Evolutionary conservation across 1,284 basidiomycete genomes (phyloP).

Genomic region (Naganishia liquefaciens): DNA sequence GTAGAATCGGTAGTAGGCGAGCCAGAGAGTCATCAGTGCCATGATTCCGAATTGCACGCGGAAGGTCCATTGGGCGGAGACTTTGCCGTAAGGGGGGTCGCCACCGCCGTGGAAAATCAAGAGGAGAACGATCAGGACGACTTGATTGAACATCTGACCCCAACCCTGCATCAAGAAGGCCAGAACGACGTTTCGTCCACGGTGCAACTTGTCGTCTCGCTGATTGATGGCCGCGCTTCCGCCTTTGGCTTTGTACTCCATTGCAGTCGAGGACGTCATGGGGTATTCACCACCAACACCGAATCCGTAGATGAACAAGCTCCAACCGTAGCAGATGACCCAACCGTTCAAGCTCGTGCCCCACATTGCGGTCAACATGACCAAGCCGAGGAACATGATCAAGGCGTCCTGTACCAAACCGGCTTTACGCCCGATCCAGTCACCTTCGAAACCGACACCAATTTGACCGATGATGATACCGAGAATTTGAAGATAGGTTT

Average conservation of each 20-base stretch:
- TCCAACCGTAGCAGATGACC: constrained; percentile 59
- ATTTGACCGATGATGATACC: constrained; percentile 62
- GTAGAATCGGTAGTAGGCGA: constrained; percentile 60
- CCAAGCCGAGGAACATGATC: constrained; percentile 56
- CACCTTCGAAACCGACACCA: constrained; percentile 60
- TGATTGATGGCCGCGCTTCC: constrained; percentile 47
- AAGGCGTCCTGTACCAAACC: constrained; percentile 56
- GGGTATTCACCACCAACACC: constrained; percentile 60
- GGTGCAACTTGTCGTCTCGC: constrained; percentile 59
- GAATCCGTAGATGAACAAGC: constrained; percentile 58
- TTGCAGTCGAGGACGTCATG: constrained; percentile 59
- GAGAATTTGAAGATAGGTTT: constrained; percentile 56
- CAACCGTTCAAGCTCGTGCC: constrained; percentile 58
- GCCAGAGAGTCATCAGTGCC: constrained; percentile 58
- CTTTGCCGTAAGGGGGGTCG: constrained; percentile 53
- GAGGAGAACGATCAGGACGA: constrained; percentile 57
- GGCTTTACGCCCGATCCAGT: constrained; percentile 60
- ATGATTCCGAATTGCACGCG: constrained; percentile 60
- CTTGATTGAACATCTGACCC: constrained; percentile 61
- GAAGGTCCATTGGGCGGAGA: constrained; percentile 60
- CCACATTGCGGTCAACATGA: constrained; percentile 61
- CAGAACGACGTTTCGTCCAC: constrained; percentile 59
- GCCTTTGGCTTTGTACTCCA: constrained; percentile 54
- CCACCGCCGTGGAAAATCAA: constrained; percentile 57
- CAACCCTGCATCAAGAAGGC: constrained; percentile 61